These are phyloP conservation scores for Mediolabrus comicus DNA, from an alignment of 108 stramenopile genomes.

Conservation along the genomic window DNA sequence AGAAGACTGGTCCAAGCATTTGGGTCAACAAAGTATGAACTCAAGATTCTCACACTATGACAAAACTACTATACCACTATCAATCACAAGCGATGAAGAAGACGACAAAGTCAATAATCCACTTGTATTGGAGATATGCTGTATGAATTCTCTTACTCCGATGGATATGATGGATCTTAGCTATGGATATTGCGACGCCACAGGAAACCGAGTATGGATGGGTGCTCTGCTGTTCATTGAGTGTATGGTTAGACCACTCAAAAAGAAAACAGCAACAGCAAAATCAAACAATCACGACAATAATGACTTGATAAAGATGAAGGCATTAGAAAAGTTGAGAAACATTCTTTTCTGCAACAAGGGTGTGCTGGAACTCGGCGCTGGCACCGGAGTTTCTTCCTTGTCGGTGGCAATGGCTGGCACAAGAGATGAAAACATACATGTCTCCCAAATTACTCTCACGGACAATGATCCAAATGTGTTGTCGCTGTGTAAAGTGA, in stretches of 20 bases:
- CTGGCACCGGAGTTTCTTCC: slow-evolving; percentile 61
- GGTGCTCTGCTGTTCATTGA: slow-evolving; percentile 58
- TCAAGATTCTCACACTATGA: too few species aligned
- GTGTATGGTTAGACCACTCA: slow-evolving; percentile 4
- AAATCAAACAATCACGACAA: neutral
- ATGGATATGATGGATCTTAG: slow-evolving; percentile 73
- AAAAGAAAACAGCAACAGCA: neutral
- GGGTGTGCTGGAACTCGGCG: slow-evolving; percentile 56
- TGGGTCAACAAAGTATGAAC: too few species aligned
- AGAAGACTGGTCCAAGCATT: too few species aligned
- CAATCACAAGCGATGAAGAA: too few species aligned
- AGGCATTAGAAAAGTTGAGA: neutral
- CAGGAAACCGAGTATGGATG: slow-evolving; percentile 70
- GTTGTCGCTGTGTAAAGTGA: slow-evolving; percentile 52
- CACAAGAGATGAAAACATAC: too few species aligned
- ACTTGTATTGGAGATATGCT: too few species aligned
- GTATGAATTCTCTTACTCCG: too few species aligned
- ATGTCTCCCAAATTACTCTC: too few species aligned
- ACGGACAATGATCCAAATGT: slow-evolving; percentile 51
- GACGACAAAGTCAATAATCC: too few species aligned
- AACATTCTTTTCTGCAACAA: slow-evolving; percentile 1
- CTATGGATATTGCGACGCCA: slow-evolving; percentile 53
- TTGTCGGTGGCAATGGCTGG: too few species aligned
- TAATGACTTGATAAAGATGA: neutral
- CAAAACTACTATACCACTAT: too few species aligned